Conservation (phyloP, 2,329 filamentous ascomycete species). For the Didymella keratinophila region DNA sequence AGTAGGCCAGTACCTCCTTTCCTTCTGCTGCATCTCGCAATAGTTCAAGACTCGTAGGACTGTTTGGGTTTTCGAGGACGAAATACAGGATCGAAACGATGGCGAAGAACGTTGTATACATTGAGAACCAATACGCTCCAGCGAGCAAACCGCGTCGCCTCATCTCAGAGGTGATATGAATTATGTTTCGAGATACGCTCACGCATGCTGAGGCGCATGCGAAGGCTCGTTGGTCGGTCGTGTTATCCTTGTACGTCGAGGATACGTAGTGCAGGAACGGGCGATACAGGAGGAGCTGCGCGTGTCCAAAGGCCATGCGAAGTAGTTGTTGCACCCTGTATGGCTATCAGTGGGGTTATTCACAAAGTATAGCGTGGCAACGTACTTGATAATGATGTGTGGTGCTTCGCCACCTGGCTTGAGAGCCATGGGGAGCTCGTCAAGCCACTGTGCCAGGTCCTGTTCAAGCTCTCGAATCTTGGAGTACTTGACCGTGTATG, state of each 20-base stretch:
- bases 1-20: slow-evolving; percentile 78
- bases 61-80: slow-evolving; percentile 80
- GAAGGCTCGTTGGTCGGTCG: slow-evolving; percentile 78
- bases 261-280: slow-evolving; percentile 87
- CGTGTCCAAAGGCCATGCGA: slow-evolving; percentile 80
- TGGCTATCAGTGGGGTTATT: slow-evolving; percentile 16
- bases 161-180: slow-evolving; percentile 82
- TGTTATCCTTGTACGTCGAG: slow-evolving; percentile 58
- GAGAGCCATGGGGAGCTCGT: slow-evolving; percentile 75
- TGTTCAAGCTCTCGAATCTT: slow-evolving; percentile 70
- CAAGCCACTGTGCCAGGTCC: slow-evolving; percentile 69
- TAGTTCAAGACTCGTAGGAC: slow-evolving; percentile 77
- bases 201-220: slow-evolving; percentile 75
- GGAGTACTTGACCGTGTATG: slow-evolving; percentile 69
- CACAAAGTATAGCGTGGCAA: slow-evolving; percentile 2
- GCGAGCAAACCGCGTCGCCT: slow-evolving; percentile 76
- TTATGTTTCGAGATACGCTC: slow-evolving; percentile 74
- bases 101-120: slow-evolving; percentile 84
- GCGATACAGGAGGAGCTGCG: slow-evolving; percentile 82
- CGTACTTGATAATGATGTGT: slow-evolving; percentile 77
- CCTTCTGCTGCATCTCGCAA: slow-evolving; percentile 85
- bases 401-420: slow-evolving; percentile 80
- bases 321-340: slow-evolving; percentile 73
- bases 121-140: slow-evolving; percentile 85
- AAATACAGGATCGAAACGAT: slow-evolving; percentile 82